phyloP scores from a whole-genome alignment of 2,329 filamentous ascomycete genomes.

The Hyphodiscus sp. region DNA sequence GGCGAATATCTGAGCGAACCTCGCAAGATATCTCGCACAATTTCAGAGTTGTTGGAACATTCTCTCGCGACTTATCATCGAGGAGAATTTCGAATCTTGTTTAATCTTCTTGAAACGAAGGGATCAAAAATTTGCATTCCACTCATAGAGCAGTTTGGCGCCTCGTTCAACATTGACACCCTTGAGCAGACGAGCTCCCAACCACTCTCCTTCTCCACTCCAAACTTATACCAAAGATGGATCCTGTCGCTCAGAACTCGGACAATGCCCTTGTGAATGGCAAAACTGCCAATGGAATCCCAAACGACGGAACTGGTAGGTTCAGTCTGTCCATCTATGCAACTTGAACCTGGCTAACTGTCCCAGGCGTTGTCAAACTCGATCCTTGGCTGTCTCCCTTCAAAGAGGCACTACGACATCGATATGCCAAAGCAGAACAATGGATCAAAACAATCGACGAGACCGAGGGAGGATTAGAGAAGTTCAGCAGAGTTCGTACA shows the following conservation, averaged over 20 bases:
- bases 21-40: slow-evolving; percentile 20
- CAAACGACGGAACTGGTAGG: slow-evolving; percentile 68
- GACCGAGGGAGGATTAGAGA: slow-evolving; percentile 81
- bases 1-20: slow-evolving; percentile 6
- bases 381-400: slow-evolving; percentile 90
- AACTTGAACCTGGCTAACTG: slow-evolving; percentile 13
- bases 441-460: slow-evolving; percentile 84
- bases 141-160: background rate
- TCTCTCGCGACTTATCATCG: background rate
- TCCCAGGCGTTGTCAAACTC: slow-evolving; percentile 71
- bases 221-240: slow-evolving; percentile 21
- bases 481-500: slow-evolving; percentile 70
- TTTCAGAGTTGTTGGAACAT: background rate
- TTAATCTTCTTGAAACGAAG: background rate
- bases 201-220: background rate
- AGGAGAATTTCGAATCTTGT: background rate
- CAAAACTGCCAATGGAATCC: slow-evolving; percentile 43
- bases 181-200: background rate
- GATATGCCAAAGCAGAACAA: slow-evolving; percentile 72
- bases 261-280: slow-evolving; percentile 23
- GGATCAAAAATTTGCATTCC: background rate
- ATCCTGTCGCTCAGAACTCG: slow-evolving; percentile 22
- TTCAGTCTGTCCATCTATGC: slow-evolving; percentile 3
- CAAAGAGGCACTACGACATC: slow-evolving; percentile 65
- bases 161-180: background rate